Conservation (phyloP, 2,329 filamentous ascomycete species). For the Corinectria fuckeliana region DNA sequence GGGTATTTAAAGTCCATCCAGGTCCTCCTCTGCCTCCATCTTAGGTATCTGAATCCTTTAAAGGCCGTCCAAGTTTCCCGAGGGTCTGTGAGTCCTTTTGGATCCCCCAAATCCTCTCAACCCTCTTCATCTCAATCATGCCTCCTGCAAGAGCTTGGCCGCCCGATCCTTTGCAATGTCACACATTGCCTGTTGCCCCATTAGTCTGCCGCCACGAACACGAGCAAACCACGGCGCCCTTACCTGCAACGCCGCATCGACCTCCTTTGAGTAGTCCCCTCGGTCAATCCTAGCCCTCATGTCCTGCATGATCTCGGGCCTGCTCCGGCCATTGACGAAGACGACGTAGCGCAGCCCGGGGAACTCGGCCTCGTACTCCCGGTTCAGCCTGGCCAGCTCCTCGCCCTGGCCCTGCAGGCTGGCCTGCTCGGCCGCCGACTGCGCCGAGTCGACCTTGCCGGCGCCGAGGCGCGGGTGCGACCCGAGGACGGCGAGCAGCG, state of each 20-base stretch:
- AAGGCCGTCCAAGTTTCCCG: too few relatives aligned
- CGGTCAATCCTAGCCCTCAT: slow-evolving; percentile 78
- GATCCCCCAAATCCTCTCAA: too few relatives aligned
- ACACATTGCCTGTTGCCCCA: slow-evolving; percentile 75
- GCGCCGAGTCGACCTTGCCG: slow-evolving; percentile 80
- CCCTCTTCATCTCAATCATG: not conserved
- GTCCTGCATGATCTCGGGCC: slow-evolving; percentile 79
- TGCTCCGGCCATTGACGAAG: slow-evolving; percentile 83
- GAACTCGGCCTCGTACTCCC: slow-evolving; percentile 79
- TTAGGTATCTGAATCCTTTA: not conserved
- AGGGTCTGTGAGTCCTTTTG: not conserved
- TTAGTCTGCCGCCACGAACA: slow-evolving; percentile 18
- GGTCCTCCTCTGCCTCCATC: not conserved
- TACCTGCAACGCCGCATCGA: slow-evolving; percentile 77
- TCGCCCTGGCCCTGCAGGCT: slow-evolving; percentile 69
- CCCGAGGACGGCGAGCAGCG: slow-evolving; percentile 75
- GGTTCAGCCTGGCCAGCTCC: slow-evolving; percentile 72
- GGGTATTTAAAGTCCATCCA: not conserved
- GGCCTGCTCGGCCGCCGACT: slow-evolving; percentile 83
- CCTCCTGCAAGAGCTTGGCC: slow-evolving; percentile 25
- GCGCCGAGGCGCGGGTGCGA: slow-evolving; percentile 86
- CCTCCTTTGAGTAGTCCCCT: slow-evolving; percentile 70
- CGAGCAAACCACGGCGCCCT: slow-evolving; percentile 36
- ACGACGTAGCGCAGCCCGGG: slow-evolving; percentile 88
- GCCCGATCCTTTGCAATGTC: slow-evolving; percentile 86